Evolutionary conservation across 139 green algal genomes (phyloP).

Genomic region (Deuterostichococcus epilithicus): DNA sequence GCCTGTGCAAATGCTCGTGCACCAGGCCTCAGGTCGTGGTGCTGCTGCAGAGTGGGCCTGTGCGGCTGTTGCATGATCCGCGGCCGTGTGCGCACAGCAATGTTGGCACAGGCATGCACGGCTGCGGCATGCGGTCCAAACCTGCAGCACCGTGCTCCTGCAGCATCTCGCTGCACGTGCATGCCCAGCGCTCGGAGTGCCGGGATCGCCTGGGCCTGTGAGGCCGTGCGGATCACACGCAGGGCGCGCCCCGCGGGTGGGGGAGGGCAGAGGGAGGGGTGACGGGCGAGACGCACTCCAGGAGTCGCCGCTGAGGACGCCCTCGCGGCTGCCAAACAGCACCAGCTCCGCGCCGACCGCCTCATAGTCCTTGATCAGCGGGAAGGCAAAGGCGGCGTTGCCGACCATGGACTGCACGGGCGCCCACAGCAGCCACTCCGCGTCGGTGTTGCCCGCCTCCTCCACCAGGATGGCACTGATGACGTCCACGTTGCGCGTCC

Average conservation of each 20-base stretch:
- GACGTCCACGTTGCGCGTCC: background rate
- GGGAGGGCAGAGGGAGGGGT: too few relatives aligned
- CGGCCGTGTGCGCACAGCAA: background rate
- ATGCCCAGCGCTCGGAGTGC: too few relatives aligned
- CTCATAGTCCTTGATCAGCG: constrained; percentile 10
- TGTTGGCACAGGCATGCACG: background rate
- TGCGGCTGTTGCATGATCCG: too few relatives aligned
- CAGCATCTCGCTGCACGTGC: too few relatives aligned
- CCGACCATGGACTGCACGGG: constrained; percentile 14
- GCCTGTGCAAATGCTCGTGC: background rate
- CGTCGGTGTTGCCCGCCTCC: background rate
- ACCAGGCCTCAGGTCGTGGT: too few relatives aligned
- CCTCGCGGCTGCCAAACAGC: constrained; percentile 11
- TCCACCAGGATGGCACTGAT: background rate
- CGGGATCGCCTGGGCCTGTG: too few relatives aligned
- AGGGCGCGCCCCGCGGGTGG: too few relatives aligned
- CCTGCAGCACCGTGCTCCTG: too few relatives aligned
- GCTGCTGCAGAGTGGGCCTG: too few relatives aligned
- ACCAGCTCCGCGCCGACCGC: constrained; percentile 14
- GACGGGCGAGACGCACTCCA: background rate
- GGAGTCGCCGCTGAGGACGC: constrained; percentile 10
- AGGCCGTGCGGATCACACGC: too few relatives aligned
- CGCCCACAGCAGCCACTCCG: constrained; percentile 25
- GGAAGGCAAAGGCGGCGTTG: constrained; percentile 14
- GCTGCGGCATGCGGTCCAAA: background rate